Percentiles rank a stretch among this genome's conserved stretches.
phyloP scores from a whole-genome alignment of 192 early-diverging fungal genomes.

The Mortierella alpina region DNA sequence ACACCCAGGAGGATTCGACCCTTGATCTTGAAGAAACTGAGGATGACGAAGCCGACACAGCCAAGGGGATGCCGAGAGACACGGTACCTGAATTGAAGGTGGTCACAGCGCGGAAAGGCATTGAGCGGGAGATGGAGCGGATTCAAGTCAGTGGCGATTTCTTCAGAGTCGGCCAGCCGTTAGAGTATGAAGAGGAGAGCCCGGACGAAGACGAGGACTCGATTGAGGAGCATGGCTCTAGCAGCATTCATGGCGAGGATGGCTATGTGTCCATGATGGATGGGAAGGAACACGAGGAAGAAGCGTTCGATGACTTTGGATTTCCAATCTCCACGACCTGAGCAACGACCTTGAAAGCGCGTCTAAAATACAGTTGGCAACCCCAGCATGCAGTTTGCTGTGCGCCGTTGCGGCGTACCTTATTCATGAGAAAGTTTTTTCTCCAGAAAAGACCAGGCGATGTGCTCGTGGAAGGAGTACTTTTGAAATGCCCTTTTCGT shows the following conservation, averaged over 20 bases:
- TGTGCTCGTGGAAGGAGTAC: too few relatives aligned
- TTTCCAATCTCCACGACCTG: conserved; percentile 17
- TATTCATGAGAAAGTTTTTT: too few relatives aligned
- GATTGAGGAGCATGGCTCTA: not conserved
- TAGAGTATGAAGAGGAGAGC: conserved; percentile 11
- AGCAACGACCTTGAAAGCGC: too few relatives aligned
- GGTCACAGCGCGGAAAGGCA: conserved; percentile 23
- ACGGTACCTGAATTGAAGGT: conserved; percentile 18
- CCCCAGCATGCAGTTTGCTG: too few relatives aligned
- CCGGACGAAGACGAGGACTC: conserved; percentile 17
- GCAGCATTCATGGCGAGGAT: not conserved
- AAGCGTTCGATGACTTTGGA: conserved; percentile 46
- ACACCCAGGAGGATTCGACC: conserved; percentile 13
- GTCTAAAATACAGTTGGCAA: too few relatives aligned
- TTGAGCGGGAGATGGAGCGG: conserved; percentile 26
- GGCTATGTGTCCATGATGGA: not conserved
- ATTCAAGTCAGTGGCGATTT: conserved; percentile 14
- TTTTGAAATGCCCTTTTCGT: too few relatives aligned
- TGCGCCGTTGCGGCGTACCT: too few relatives aligned
- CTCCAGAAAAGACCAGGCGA: too few relatives aligned
- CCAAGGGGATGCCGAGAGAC: not conserved
- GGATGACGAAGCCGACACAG: not conserved
- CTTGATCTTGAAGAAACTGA: not conserved
- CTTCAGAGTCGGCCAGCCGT: conserved; percentile 7
- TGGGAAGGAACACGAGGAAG: not conserved